phyloP scores from a whole-genome alignment of 75 land plant genomes.

The Larix kaempferi region DNA sequence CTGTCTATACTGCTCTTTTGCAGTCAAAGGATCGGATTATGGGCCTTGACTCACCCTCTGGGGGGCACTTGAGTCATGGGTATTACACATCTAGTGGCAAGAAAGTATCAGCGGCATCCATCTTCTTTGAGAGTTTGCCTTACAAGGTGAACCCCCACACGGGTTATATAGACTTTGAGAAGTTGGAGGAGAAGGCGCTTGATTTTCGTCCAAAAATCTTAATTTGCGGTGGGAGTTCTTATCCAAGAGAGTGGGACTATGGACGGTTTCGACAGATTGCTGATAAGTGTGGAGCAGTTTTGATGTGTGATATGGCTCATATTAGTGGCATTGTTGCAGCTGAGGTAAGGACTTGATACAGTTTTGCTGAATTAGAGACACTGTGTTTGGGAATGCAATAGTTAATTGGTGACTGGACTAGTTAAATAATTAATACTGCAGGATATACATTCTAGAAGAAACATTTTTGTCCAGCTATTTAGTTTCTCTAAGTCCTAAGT shows the following conservation, averaged over 20 bases:
- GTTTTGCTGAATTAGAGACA: not conserved
- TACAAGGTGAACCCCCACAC: conserved; percentile 89
- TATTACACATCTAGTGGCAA: conserved; percentile 83
- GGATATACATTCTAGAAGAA: not conserved
- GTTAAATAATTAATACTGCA: not conserved
- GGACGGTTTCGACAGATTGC: conserved; percentile 79
- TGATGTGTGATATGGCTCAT: conserved; percentile 99
- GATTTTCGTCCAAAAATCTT: conserved; percentile 83
- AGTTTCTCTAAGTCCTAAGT: not conserved
- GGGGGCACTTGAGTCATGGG: conserved; percentile 87
- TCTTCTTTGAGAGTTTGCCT: conserved; percentile 88
- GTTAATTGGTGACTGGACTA: not conserved
- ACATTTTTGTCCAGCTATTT: not conserved
- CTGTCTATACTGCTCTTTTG: conserved; percentile 86
- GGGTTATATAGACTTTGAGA: conserved; percentile 87
- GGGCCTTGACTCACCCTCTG: conserved; percentile 84
- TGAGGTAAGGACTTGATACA: conserved; percentile 39
- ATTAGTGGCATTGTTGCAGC: conserved; percentile 92
- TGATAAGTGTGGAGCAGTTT: conserved; percentile 84
- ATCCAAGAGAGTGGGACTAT: conserved; percentile 95
- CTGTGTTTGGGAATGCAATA: not conserved
- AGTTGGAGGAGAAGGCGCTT: conserved; percentile 80
- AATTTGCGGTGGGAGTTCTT: conserved; percentile 96
- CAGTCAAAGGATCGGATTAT: conserved; percentile 86
- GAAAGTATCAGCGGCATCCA: conserved; percentile 87